phyloP scores from a whole-genome alignment of 352 stramenopile genomes.

The Phytophthora kernoviae region DNA sequence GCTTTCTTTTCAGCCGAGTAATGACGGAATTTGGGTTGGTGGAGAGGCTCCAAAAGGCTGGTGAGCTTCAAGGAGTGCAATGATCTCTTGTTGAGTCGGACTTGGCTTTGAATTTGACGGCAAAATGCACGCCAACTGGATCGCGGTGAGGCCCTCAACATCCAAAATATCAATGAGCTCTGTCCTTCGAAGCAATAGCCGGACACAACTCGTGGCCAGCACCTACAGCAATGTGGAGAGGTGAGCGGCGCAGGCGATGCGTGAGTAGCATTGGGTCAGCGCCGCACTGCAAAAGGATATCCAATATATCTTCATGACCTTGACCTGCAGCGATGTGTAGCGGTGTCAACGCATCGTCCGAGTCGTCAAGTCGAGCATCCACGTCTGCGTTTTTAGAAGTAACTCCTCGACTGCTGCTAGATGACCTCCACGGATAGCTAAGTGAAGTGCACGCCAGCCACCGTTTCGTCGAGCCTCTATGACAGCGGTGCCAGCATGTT shows the following conservation, averaged over 20 bases:
- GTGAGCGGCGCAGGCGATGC: conserved; percentile 18
- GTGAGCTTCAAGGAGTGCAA: conserved; percentile 30
- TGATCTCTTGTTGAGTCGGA: conserved; percentile 19
- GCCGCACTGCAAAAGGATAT: conserved; percentile 46
- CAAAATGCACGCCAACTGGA: conserved; percentile 33
- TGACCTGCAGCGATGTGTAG: conserved; percentile 35
- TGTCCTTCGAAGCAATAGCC: conserved; percentile 13
- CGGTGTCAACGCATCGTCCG: conserved; percentile 34
- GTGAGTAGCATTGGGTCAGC: conserved; percentile 30
- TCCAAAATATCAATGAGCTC: conserved; percentile 20
- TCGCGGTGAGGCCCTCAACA: conserved; percentile 28
- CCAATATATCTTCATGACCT: conserved; percentile 27
- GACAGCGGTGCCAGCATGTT: background rate
- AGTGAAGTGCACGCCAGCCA: conserved; percentile 46
- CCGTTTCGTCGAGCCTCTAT: conserved; percentile 24
- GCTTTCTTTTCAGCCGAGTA: conserved; percentile 47
- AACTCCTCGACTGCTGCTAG: conserved; percentile 41
- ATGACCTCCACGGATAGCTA: conserved; percentile 33
- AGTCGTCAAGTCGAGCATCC: conserved; percentile 23
- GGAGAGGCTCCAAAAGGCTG: background rate
- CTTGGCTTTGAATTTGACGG: background rate
- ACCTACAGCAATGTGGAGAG: conserved; percentile 39
- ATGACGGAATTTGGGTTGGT: conserved; percentile 5
- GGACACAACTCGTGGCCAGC: conserved; percentile 23
- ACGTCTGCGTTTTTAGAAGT: conserved; percentile 33